Evolutionary conservation across 2,329 filamentous ascomycete genomes (phyloP), one percentile per base, ranked within the genome.

Genomic region (Clarireedia sp.): DNA sequence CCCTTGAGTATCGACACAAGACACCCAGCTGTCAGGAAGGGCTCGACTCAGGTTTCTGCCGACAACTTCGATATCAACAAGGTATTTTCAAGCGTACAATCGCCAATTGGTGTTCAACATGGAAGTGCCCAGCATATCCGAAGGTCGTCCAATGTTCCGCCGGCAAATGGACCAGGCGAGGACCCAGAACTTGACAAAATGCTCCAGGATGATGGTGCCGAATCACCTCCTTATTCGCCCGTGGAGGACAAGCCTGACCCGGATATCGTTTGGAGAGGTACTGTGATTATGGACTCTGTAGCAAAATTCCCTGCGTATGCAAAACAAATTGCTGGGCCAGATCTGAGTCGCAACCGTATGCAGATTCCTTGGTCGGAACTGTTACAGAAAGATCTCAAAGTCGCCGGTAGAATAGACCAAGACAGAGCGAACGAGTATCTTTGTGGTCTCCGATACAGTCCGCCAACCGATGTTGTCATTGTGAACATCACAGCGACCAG

Each of bases 101-200:
- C 90, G 2, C 90, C 90, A 3, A 75, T 79, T 50, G 69, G 71
- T 56, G 70, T 76, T 48, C 71, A 73, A 68, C 51, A 70, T 69
- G 47, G 72, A 66, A 73, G 56, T 72, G 70, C 59, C 29, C 21
- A 54, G 24, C 38, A 57, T 53, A 74, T 75, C 41, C 74, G 77
- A 46, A 71, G 75, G 43, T 63, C 68, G 74, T 14, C 71, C n/a
- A 62, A 63, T 41, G 62, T 57, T n/a, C 64, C 63, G 9, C 68
- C 66, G n/a, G 57, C 74, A 5, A 72, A 75, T 55, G 81, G 83
- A 1, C 79, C 85, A 1, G 86, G 82, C 16, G 82, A 87, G 14
- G 92, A 99, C 69, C 81, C 88, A 2, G 94, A 97, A 58, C 89
- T 99, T 19, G 94, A 99, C 69, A 83, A 90, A 41, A 76, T 99